Percentiles rank a stretch among this genome's conserved stretches.
Evolutionary conservation across 106 monocot species (phyloP).

Genomic region (Dendrobium chrysotoxum): DNA sequence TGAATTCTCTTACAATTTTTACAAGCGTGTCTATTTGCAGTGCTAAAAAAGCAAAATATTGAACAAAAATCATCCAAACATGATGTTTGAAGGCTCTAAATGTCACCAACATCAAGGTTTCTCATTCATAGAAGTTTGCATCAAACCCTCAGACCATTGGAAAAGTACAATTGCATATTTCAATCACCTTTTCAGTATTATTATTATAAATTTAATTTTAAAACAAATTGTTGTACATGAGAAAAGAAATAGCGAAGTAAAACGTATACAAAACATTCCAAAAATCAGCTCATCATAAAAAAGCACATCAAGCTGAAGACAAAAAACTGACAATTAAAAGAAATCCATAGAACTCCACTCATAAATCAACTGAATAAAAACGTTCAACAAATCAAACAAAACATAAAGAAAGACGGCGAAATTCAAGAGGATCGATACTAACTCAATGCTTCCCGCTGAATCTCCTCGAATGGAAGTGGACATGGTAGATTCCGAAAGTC

Average conservation of each 20-base stretch:
- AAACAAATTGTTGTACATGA: neutral
- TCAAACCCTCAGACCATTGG: neutral
- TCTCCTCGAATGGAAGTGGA: conserved; percentile 80
- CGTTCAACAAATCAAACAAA: neutral
- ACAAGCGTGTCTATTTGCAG: neutral
- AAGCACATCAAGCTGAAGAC: neutral
- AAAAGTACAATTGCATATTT: neutral
- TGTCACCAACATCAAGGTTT: neutral
- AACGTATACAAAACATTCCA: neutral
- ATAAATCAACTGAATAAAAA: neutral
- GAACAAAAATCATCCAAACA: neutral
- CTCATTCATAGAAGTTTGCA: neutral
- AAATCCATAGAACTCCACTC: neutral
- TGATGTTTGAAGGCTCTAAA: neutral
- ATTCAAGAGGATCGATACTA: conserved; percentile 18
- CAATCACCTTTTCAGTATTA: neutral
- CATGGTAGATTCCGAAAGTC: conserved; percentile 81
- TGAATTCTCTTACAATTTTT: neutral
- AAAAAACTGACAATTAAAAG: neutral
- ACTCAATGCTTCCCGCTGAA: conserved; percentile 84
- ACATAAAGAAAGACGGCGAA: neutral
- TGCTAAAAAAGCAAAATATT: neutral
- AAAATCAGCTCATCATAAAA: neutral
- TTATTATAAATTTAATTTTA: neutral
- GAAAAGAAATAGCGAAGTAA: neutral